Base-by-base conservation (phyloP, 2,329 filamentous ascomycete species). In the Aureobasidium mangrovei region DNA sequence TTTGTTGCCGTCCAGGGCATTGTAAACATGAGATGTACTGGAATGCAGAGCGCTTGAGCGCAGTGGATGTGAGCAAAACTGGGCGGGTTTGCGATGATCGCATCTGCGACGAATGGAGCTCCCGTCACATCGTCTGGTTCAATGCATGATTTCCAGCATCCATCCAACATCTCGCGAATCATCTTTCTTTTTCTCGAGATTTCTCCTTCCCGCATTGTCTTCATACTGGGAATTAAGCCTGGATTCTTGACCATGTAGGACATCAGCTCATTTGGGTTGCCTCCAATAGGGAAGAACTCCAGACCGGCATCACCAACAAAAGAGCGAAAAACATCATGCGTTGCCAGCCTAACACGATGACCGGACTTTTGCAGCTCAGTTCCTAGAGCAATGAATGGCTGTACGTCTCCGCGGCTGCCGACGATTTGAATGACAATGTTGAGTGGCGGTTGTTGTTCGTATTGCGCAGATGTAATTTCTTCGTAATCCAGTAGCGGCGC, bases 231-330 rank as follows among this genome's bases (percentile, higher is more conserved):
- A 83, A 94, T 88, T 31, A 95, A 73, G 0, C 88, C 87, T 0
- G 89, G 88, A 61, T 93, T 86, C 69, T 91, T 91, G 42, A 93
- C 88, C 88, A 94, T 94, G 63, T 91, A 94, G 3, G 88, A 86
- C 74, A 77, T 77, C 39, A 77, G 68, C 58, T 74, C 70, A 9
- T 73, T 67, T 9, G 74, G 74, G 58, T 77, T 74, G 4, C 74
- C 74, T 26, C 74, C 73, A 55, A 77, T 76, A 56, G 69, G 74
- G 67, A 75, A 76, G 62, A 77, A 77, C 55, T 77, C 74, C 32
- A 77, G 59, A 2, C 74, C 74, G 61, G 75, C 74, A 57, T 76
- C 73, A 7, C 64, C 67, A 7, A 77, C 73, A 57, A 77, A 77
- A 46, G 72, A 67, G 58, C 72, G 71, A 64, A 77, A 77, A 1